A percentile compares a stretch with the other conserved stretches of the same genome.
phyloP scores from a whole-genome alignment of 1,139 yeast genomes.

The Hanseniaspora gamundiae region DNA sequence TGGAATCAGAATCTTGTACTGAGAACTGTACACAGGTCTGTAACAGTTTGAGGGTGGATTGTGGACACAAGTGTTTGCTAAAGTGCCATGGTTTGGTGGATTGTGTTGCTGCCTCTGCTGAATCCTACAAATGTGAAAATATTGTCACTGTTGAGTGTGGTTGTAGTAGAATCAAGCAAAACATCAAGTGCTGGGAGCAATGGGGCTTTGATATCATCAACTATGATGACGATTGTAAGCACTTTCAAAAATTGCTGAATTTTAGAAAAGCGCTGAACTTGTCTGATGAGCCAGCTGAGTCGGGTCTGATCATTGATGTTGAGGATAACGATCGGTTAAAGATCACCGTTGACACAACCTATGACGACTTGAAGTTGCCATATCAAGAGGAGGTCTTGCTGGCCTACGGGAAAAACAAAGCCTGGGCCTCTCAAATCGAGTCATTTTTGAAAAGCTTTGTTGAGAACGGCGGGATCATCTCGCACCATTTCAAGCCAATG shows the following conservation, averaged over 20 bases:
- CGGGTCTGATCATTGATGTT: slow-evolving; percentile 9
- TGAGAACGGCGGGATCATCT: slow-evolving; percentile 23
- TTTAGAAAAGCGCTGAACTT: slow-evolving; percentile 51
- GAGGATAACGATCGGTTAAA: slow-evolving; percentile 12
- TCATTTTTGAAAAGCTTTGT: slow-evolving; percentile 38
- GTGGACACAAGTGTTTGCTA: slow-evolving; percentile 53
- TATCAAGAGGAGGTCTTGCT: slow-evolving; percentile 35
- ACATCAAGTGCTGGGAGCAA: slow-evolving; percentile 14
- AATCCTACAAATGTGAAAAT: slow-evolving; percentile 36
- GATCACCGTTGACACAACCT: slow-evolving; percentile 11
- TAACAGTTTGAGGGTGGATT: slow-evolving; percentile 34
- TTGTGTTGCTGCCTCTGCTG: slow-evolving; percentile 31
- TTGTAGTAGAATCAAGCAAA: slow-evolving; percentile 46
- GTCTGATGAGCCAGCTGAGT: slow-evolving; percentile 5
- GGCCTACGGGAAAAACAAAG: slow-evolving; percentile 37
- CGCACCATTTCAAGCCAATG: slow-evolving; percentile 65
- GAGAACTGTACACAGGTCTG: slow-evolving; percentile 45
- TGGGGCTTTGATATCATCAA: slow-evolving; percentile 27
- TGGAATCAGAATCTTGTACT: slow-evolving; percentile 26
- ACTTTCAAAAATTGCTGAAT: slow-evolving; percentile 45
- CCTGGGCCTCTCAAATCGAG: slow-evolving; percentile 61
- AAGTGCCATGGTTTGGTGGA: slow-evolving; percentile 52
- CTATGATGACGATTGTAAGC: slow-evolving; percentile 65
- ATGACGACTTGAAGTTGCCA: slow-evolving; percentile 21
- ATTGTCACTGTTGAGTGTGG: slow-evolving; percentile 40